phyloP scores from a whole-genome alignment of 2,329 filamentous ascomycete genomes.

The Pyricularia pennisetigena region DNA sequence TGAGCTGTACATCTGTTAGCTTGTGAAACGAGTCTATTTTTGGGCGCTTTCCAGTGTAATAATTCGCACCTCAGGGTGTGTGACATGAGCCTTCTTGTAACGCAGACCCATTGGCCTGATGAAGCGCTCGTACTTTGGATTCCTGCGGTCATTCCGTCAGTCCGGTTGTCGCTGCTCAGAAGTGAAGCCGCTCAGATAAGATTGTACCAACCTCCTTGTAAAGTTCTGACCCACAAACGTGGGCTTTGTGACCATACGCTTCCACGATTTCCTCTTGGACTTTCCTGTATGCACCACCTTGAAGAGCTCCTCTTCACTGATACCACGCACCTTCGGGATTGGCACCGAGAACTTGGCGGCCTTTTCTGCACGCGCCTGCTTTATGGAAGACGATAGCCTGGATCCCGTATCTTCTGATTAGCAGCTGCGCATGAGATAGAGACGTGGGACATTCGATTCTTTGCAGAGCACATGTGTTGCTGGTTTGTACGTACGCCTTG shows the following conservation, averaged over 20 bases:
- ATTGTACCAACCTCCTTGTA: constrained; percentile 32
- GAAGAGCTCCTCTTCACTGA: constrained; percentile 81
- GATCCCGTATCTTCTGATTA: neutral
- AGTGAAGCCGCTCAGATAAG: neutral
- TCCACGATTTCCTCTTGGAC: constrained; percentile 50
- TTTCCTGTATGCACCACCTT: constrained; percentile 89
- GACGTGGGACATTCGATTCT: constrained; percentile 5
- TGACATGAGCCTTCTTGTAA: constrained; percentile 70
- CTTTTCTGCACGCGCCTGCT: constrained; percentile 91
- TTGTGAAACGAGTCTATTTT: neutral
- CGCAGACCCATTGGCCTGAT: constrained; percentile 67
- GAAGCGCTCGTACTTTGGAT: constrained; percentile 36
- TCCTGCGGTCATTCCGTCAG: neutral
- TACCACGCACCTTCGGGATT: constrained; percentile 86
- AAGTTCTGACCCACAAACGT: constrained; percentile 90
- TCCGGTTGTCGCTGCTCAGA: neutral
- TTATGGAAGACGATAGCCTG: constrained; percentile 68
- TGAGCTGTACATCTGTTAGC: constrained; percentile 6
- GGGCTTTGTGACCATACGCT: constrained; percentile 64
- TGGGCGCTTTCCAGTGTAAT: neutral
- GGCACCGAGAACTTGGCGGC: constrained; percentile 77
- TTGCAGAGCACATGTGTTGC: neutral
- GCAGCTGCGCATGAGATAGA: neutral
- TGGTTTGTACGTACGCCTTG: constrained; percentile 16
- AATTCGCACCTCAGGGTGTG: constrained; percentile 17